Evolutionary conservation across 345 rosid genomes (phyloP), one percentile per base, ranked within the genome.

Genomic region (Isatis tinctoria): DNA sequence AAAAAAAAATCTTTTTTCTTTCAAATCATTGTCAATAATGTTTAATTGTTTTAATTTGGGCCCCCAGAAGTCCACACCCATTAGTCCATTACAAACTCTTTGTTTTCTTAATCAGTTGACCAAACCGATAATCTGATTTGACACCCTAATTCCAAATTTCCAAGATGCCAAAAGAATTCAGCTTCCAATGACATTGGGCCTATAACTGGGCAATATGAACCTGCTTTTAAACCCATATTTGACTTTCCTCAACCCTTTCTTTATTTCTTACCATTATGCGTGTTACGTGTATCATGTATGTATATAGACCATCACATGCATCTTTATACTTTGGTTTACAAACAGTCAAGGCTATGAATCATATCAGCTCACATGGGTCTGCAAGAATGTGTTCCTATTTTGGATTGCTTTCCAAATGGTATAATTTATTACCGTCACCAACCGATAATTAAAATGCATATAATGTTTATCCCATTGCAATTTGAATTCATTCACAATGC

Each of bases 361-460:
- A 28, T 48, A 65, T 45, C 33, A 48, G 16, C 12, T 18, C 72
- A 65, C 71, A 54, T 74, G 73, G 41, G 62, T 60, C 73, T 70
- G 67, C 65, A 62, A 43, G 27, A 16, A 36, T 32, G 30, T 32
- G 52, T 59, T 76, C 32, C 65, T 33, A 61, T 18, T 0, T 69
- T 32, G 61, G 13, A 17, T 24, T 3, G 5, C n/a, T 56, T 32
- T 52, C 62, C 58, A 51, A 33, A 22, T 66, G 30, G 11, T 61
- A 22, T 51, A 51, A 69, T 61, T 68, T 61, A 75, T 69, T 52
- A 54, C 54, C 35, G 3, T 39, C 58, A 75, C 69, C 79, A 60
- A 65, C 77, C 57, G 12, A 37, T 62, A 22, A 13, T 28, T 37
- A 27, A 51, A 53, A 73, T 20, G 32, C 76, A 62, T 72, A 33